Conservation (phyloP, 2,329 filamentous ascomycete genomes). For the Penicillium paneum region DNA sequence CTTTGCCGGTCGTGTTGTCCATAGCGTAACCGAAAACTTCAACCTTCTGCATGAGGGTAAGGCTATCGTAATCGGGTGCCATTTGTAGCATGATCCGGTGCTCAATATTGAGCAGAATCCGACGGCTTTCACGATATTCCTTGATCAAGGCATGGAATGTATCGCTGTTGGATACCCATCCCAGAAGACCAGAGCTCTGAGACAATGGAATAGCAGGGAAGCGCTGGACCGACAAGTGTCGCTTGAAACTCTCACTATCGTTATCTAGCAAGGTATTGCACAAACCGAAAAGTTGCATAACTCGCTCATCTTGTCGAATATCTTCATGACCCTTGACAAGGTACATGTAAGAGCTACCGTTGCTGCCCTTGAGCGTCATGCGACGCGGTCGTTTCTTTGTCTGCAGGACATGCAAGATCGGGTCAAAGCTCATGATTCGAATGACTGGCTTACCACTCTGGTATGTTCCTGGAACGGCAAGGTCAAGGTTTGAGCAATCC, state of each 20-base stretch:
- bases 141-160: conserved; percentile 94
- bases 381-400: conserved; percentile 96
- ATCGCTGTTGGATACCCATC: conserved; percentile 97
- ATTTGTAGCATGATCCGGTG: conserved; percentile 99
- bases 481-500: conserved; percentile 76
- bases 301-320: conserved; percentile 96
- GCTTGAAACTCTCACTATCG: conserved; percentile 94
- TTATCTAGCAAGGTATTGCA: conserved; percentile 93
- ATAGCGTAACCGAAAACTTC: conserved; percentile 99
- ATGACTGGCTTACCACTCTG: conserved; percentile 75
- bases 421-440: conserved; percentile 83
- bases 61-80: conserved; percentile 97
- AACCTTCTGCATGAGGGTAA: conserved; percentile 99
- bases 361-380: conserved; percentile 81
- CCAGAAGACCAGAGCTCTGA: conserved; percentile 89
- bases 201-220: conserved; percentile 97
- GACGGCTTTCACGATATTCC: conserved; percentile 93
- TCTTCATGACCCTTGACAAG: conserved; percentile 98
- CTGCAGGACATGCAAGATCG: conserved; percentile 85
- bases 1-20: conserved; percentile 98
- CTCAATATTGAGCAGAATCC: conserved; percentile 98
- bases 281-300: conserved; percentile 98
- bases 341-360: conserved; percentile 84
- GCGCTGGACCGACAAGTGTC: conserved; percentile 91
- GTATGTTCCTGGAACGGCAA: conserved; percentile 96